These are phyloP conservation scores for Iberis amara DNA, from an alignment of 441 rosid genomes.

Conservation along the genomic window DNA sequence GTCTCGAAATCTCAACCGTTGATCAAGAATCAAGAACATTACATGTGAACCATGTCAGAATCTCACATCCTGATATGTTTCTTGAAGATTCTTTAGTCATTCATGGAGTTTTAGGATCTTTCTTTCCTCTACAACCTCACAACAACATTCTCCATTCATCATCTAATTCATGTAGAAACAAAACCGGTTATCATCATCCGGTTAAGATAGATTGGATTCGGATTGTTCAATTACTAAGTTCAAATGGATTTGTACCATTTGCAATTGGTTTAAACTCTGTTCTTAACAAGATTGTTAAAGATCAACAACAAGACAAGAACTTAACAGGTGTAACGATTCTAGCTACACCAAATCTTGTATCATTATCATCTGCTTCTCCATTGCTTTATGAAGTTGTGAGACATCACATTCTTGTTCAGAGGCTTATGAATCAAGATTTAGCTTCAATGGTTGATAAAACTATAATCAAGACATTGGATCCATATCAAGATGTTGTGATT, in stretches of 20 bases:
- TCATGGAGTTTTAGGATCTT: conserved; percentile 65
- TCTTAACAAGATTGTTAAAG: conserved; percentile 48
- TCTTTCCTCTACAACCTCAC: conserved; percentile 36
- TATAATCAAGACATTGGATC: conserved; percentile 39
- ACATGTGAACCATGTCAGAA: conserved; percentile 51
- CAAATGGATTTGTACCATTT: conserved; percentile 60
- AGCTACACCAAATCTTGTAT: conserved; percentile 49
- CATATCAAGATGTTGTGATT: conserved; percentile 39
- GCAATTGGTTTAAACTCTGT: conserved; percentile 63
- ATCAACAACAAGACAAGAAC: conserved; percentile 27
- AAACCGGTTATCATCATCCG: neutral
- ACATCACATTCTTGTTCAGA: conserved; percentile 47
- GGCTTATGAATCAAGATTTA: conserved; percentile 39
- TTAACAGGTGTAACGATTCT: conserved; percentile 54
- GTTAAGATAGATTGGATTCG: conserved; percentile 47
- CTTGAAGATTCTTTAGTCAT: conserved; percentile 52
- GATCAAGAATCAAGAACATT: conserved; percentile 32
- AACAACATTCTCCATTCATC: conserved; percentile 32
- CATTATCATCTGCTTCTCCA: conserved; percentile 44
- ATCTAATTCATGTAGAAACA: conserved; percentile 34
- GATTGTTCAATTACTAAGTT: conserved; percentile 51
- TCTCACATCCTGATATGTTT: conserved; percentile 65
- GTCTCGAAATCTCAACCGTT: conserved; percentile 41
- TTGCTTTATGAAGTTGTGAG: conserved; percentile 51
- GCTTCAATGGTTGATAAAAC: conserved; percentile 41